phyloP scores from a whole-genome alignment of 768 basidiomycete species.

The Mrakia blollopis region DNA sequence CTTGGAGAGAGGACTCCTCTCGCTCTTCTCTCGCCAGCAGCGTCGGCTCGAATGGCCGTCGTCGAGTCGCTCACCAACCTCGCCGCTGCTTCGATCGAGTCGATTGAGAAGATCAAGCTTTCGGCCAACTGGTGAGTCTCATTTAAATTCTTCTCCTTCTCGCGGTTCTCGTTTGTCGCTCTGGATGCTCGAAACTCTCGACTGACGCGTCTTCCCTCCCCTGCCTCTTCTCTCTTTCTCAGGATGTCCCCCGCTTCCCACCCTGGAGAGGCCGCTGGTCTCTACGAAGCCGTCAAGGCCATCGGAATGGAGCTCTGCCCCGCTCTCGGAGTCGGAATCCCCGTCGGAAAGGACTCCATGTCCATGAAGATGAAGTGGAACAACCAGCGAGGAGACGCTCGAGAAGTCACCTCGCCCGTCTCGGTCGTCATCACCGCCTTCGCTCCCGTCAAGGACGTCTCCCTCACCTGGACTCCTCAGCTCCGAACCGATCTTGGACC shows the following conservation, averaged over 20 bases:
- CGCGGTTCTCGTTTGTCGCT: neutral
- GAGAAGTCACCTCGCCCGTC: constrained; percentile 81
- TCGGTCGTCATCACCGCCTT: constrained; percentile 95
- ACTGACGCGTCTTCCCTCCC: neutral
- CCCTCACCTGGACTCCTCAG: constrained; percentile 87
- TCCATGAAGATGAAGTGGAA: constrained; percentile 97
- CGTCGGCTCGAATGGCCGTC: constrained; percentile 93
- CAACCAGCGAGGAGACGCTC: constrained; percentile 55
- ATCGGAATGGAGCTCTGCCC: constrained; percentile 93
- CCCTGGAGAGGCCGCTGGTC: constrained; percentile 69
- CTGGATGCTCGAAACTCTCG: too few species aligned
- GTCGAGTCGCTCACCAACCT: constrained; percentile 91
- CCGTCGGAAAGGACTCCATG: constrained; percentile 99
- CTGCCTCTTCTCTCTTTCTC: neutral
- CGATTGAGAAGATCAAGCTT: constrained; percentile 75
- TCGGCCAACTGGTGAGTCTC: constrained; percentile 77
- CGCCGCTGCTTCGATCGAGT: constrained; percentile 67
- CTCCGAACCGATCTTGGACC: constrained; percentile 57
- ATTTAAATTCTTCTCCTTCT: neutral
- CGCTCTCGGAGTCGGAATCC: constrained; percentile 78
- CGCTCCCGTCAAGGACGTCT: constrained; percentile 71
- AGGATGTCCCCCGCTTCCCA: constrained; percentile 87
- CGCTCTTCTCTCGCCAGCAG: constrained; percentile 77
- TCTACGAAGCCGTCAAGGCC: constrained; percentile 80
- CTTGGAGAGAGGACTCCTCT: constrained; percentile 95